Base-by-base conservation (phyloP, 176 grass and related monocot species). In the Zoysia japonica region DNA sequence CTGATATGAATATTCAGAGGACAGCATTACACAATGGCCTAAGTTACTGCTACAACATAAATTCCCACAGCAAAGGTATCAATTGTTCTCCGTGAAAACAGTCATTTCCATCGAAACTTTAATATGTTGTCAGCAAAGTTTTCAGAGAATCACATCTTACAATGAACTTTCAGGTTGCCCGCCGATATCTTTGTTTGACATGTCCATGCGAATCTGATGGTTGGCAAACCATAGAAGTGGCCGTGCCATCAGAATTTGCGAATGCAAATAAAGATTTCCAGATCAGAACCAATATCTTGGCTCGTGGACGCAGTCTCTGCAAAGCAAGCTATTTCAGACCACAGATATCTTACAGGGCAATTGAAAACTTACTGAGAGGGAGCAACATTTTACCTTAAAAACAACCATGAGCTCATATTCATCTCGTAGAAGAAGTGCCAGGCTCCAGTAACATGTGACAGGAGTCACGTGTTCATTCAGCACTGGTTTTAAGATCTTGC, bases 401-500 rank as follows among this genome's bases (percentile, higher is more conserved):
- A 84, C 86, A 54, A 81, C 16, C 56, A 81, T 74, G 15, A 88
- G 72, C 20, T 84, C 75, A 47, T 91, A 82, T 83, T 93, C 72
- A n/a, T 87, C 79, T 1, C 52, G 72, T 2, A 95, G 40, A 79
- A 99, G 67, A 71, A 95, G 81, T 67, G 80, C 67, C 65, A 95
- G 88, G 63, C 75, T 97, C 87, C 91, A 93, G 64, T 91, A 93
- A 72, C 91, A 97, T 49, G 87, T 74, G 28, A 91, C 87, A 51
- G 89, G 94, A 70, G 79, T 88, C 80, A 90, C 79, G 16, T 61
- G 87, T 72, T 95, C 90, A 47, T 95, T 95, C 44, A 99, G 75
- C 67, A 93, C 47, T 2, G 87, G 88, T 44, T 85, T 86, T 74
- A 89, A 53, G 65, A 93, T 89, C 74, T 87, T 99, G 53, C 76